Percentiles rank a stretch among this genome's conserved stretches.
Conservation (phyloP, 495 filamentous ascomycete species). For the Staphylotrichum tortipilum region DNA sequence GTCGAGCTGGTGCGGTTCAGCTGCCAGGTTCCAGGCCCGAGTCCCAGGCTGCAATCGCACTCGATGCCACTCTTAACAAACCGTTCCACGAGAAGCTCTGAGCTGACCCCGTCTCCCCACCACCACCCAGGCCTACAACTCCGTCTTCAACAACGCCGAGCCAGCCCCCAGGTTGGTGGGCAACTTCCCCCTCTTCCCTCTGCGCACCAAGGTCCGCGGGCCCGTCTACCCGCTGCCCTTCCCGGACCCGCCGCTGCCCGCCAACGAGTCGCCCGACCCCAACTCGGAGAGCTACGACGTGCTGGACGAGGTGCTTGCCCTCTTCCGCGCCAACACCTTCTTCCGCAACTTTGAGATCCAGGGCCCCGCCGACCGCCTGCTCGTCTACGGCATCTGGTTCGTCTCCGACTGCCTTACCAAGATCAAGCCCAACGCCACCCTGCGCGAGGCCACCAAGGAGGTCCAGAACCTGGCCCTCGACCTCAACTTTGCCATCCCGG, state of each 20-base stretch:
- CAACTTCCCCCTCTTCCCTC: constrained; percentile 88
- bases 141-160: constrained; percentile 73
- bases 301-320: constrained; percentile 80
- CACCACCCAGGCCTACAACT: constrained; percentile 70
- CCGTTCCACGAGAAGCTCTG: not conserved
- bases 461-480: constrained; percentile 63
- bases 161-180: constrained; percentile 47
- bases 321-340: constrained; percentile 96
- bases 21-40: too few species aligned
- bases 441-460: constrained; percentile 46
- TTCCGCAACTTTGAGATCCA: constrained; percentile 99
- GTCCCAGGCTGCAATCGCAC: not conserved
- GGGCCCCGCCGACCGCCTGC: constrained; percentile 83
- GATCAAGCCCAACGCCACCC: constrained; percentile 57
- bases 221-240: constrained; percentile 73
- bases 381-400: constrained; percentile 96
- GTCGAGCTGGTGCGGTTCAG: too few species aligned
- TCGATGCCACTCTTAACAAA: not conserved
- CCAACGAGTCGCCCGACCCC: constrained; percentile 65
- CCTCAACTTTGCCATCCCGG: constrained; percentile 81
- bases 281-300: constrained; percentile 88
- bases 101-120: not conserved
- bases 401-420: constrained; percentile 79
- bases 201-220: constrained; percentile 86
- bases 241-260: constrained; percentile 53